phyloP scores from a whole-genome alignment of 768 basidiomycete genomes.

The Naganishia randhawae region DNA sequence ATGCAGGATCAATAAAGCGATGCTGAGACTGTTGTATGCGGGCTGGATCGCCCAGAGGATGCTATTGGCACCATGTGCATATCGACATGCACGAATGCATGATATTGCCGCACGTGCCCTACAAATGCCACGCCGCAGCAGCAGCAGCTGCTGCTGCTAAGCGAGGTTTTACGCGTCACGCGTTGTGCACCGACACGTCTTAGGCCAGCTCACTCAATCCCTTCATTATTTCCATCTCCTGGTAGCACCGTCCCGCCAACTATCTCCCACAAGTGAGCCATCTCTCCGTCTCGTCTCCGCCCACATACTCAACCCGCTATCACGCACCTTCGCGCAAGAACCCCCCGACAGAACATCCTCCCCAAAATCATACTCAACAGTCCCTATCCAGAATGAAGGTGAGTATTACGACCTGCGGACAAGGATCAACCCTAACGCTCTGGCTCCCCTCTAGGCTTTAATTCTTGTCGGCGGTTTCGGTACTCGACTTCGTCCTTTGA shows the following conservation, averaged over 20 bases:
- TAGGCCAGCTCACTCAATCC: too few species aligned
- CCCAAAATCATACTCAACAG: neutral
- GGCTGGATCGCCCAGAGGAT: too few species aligned
- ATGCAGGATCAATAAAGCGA: neutral
- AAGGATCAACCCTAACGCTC: neutral
- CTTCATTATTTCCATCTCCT: too few species aligned
- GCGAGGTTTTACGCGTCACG: too few species aligned
- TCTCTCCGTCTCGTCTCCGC: neutral
- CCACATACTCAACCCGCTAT: neutral
- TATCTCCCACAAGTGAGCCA: neutral
- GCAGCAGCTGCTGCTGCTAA: too few species aligned
- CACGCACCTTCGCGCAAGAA: neutral
- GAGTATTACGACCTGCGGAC: neutral
- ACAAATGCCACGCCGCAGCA: too few species aligned
- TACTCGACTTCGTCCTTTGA: conserved; percentile 55
- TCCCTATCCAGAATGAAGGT: conserved; percentile 12
- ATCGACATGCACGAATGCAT: too few species aligned
- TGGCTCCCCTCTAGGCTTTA: conserved; percentile 46
- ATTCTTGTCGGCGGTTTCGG: conserved; percentile 57
- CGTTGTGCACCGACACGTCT: too few species aligned
- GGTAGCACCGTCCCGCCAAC: too few species aligned
- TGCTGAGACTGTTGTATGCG: neutral
- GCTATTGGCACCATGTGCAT: too few species aligned
- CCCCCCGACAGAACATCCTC: neutral
- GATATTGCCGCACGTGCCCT: too few species aligned